These are phyloP conservation scores for Hanseniaspora guilliermondii DNA, from an alignment of 805 yeast genomes.

Conservation along the genomic window DNA sequence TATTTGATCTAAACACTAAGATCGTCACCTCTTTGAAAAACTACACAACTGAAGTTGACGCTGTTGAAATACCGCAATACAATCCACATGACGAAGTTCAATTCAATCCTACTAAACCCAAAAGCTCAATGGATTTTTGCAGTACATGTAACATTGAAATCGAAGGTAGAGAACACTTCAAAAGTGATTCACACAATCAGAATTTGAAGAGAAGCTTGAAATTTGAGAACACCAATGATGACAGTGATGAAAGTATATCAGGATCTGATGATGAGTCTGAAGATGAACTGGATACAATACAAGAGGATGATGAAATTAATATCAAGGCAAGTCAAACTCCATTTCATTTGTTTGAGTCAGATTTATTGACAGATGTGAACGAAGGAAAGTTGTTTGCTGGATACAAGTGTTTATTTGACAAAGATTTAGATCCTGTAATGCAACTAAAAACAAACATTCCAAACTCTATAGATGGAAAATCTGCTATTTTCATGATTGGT, in stretches of 20 bases:
- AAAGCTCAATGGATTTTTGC: conserved; percentile 16
- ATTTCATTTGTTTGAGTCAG: conserved; percentile 44
- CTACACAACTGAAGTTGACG: conserved; percentile 44
- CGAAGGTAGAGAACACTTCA: conserved; percentile 35
- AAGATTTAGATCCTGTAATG: conserved; percentile 38
- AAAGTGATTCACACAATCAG: conserved; percentile 45
- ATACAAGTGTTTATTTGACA: conserved; percentile 51
- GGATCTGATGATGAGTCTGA: conserved; percentile 36
- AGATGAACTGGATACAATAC: conserved; percentile 20
- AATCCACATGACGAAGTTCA: conserved; percentile 7
- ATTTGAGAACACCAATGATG: conserved; percentile 37
- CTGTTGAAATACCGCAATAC: conserved; percentile 23
- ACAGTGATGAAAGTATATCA: conserved; percentile 43
- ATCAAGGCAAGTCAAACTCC: conserved; percentile 58
- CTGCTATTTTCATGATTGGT: conserved; percentile 85
- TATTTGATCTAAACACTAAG: conserved; percentile 34
- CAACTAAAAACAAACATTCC: conserved; percentile 25
- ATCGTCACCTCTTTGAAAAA: conserved; percentile 38
- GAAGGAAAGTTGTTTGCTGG: conserved; percentile 44
- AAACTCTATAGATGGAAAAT: conserved; percentile 29
- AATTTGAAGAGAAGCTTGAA: conserved; percentile 44
- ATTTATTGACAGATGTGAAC: conserved; percentile 28
- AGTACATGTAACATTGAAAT: conserved; percentile 22
- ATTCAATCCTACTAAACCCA: conserved; percentile 7
- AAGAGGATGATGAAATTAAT: conserved; percentile 31